Evolutionary conservation across 352 stramenopile genomes (phyloP), one percentile per base, ranked within the genome.

Genomic region (Phytophthora tubulina): DNA sequence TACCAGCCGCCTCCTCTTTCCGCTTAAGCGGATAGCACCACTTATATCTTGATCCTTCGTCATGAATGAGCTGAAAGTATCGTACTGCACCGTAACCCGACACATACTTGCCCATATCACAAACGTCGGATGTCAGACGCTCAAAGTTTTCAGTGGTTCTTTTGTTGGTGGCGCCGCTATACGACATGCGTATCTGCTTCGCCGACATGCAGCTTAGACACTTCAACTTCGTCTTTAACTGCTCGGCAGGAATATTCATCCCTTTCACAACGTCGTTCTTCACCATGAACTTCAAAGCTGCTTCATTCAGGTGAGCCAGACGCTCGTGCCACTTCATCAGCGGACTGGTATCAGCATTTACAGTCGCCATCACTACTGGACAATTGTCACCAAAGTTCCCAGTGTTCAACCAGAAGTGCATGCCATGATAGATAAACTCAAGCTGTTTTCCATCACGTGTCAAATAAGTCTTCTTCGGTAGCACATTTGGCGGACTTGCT

Each of bases 71-170:
- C 13, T 65, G 57, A 50, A 65, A 65, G 35, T 56, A 65, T 0
- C 57, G 57, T 11, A 56, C 35, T 3, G 17, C 32, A 41, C 45
- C 45, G 41, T 50, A 1, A 15, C 45, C 45, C 2, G 13, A 11
- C 21, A 39, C n/a, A 13, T 66, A 66, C 38, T 63, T 63, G 0
- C 55, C 55, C 42, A 63, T 63, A 7, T 54, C 55, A 54, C 55
- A 63, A 0, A 54, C 44, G 27, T 54, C 55, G 0, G 55, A 54
- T 0, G 55, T 63, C 42, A 63, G 35, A n/a, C 59, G 30, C 48
- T 59, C 59, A 42, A 44, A 59, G 9, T 35, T 53, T 5, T 10
- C 44, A 13, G 10, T 38, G 5, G 32, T 64, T 39, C 57, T 30
- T 13, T 64, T 56, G 33, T 38, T 17, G 0, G 42, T 64, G 6